Evolutionary conservation across 1,139 yeast species (phyloP).

Genomic region (Meyerozyma smithsonii): DNA sequence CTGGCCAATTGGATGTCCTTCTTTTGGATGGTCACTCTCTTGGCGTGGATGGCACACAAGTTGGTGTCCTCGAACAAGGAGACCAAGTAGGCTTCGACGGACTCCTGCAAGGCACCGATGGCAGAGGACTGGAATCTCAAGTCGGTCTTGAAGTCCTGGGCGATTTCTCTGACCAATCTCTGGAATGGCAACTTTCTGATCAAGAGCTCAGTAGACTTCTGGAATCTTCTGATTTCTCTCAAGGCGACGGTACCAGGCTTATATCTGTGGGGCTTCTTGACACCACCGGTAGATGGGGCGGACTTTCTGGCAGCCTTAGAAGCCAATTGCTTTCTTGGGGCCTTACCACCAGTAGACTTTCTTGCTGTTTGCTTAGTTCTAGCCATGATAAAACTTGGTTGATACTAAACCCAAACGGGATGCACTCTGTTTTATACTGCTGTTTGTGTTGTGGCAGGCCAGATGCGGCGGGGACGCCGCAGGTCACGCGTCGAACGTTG

Average conservation of each 20-base stretch:
- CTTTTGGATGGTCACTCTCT: constrained; percentile 59
- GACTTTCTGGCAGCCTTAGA: constrained; percentile 99
- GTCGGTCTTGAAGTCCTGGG: constrained; percentile 97
- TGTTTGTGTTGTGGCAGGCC: not conserved
- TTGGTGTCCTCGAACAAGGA: constrained; percentile 94
- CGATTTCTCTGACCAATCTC: constrained; percentile 96
- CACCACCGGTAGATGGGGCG: constrained; percentile 98
- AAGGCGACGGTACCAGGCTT: constrained; percentile 99
- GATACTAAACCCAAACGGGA: not conserved
- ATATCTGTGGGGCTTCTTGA: constrained; percentile 99
- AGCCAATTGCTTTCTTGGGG: constrained; percentile 99
- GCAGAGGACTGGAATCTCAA: constrained; percentile 98
- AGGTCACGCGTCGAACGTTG: not conserved
- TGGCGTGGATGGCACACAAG: constrained; percentile 98
- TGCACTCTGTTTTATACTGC: constrained; percentile 1
- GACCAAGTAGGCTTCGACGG: constrained; percentile 93
- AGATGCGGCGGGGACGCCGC: not conserved
- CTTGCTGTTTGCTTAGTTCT: constrained; percentile 99
- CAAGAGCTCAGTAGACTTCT: constrained; percentile 93
- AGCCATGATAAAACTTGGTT: constrained; percentile 57
- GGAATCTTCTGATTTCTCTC: constrained; percentile 99
- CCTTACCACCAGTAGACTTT: constrained; percentile 99
- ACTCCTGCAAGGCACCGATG: constrained; percentile 97
- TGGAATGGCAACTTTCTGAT: constrained; percentile 98
- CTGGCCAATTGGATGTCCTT: constrained; percentile 51